phyloP scores from a whole-genome alignment of 108 stramenopile genomes.

The Fragilaria radians region DNA sequence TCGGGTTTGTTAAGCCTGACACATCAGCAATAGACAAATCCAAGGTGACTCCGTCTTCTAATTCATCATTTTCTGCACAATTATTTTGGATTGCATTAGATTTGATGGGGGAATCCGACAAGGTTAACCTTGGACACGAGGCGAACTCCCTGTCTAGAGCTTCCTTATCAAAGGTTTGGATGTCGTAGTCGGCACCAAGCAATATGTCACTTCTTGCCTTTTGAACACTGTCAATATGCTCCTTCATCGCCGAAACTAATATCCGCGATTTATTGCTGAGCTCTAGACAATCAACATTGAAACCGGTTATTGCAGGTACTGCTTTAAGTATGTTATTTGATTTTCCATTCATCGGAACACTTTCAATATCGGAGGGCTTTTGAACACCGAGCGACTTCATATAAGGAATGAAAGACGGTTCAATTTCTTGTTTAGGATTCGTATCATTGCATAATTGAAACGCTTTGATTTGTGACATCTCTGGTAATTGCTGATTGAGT shows the following conservation, averaged over 20 bases:
- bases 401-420: too few relatives aligned
- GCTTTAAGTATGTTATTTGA: too few relatives aligned
- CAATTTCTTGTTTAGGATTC: background rate
- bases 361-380: background rate
- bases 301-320: too few relatives aligned
- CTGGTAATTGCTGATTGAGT: background rate
- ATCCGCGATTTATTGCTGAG: too few relatives aligned
- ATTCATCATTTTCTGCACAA: constrained; percentile 5
- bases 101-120: background rate
- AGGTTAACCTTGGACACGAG: background rate
- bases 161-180: background rate
- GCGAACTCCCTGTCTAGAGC: background rate
- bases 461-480: background rate
- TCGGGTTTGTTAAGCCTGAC: constrained; percentile 10
- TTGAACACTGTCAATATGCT: background rate
- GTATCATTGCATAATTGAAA: background rate
- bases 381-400: background rate
- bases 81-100: background rate
- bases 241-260: too few relatives aligned
- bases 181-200: background rate
- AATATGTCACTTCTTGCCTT: background rate
- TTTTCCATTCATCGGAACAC: background rate
- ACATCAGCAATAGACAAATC: constrained; percentile 11
- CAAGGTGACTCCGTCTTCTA: constrained; percentile 14
- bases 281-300: too few relatives aligned